Evolutionary conservation across 257 asterid species (phyloP), one percentile per base, ranked within the genome.

Genomic region (Solanum lignicaule): DNA sequence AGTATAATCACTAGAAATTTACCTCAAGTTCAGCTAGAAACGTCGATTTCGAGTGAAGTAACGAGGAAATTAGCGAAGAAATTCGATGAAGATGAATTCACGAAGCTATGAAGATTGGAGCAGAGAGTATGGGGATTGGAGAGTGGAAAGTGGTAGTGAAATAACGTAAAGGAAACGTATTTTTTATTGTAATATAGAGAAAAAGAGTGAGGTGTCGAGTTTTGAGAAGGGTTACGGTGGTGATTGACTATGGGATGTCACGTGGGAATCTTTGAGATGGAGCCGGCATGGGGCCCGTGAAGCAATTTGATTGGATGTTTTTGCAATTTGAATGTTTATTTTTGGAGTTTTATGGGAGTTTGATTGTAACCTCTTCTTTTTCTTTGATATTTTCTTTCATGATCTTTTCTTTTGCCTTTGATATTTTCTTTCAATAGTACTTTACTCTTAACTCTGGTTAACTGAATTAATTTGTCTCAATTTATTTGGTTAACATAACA

Each of bases 281-380:
- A 25, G 20, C 21, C 41, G 29, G 20, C 85, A 7, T 82, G 89
- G 89, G 88, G 1, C 86, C 86, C 89, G 89, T 60, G 48, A 60
- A 46, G 9, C 14, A 7, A 76, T 65, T 78, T 68, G 25, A 62
- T 87, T 36, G 83, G 86, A 86, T 39, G 21, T 29, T 69, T 72
- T 86, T 86, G 58, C 81, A 43, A 85, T 14, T 66, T 35, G 29
- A 85, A 60, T 85, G 11, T 20, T 4, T 82, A 48, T 5, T 48
- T 20, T 29, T 48, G 69, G 69, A 46, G 41, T 46, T 29, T 82
- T 46, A 2, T 18, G 69, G 41, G 29, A 46, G 9, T 46, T 81
- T 81, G 4, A 36, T 81, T 81, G 11, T 29, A 29, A 48, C 85
- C 85, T 81, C 85, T 81, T 46, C 85, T 81, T 81, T 81, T 81